phyloP scores from a whole-genome alignment of 2,329 filamentous ascomycete species.

The Alternaria tenuissima region DNA sequence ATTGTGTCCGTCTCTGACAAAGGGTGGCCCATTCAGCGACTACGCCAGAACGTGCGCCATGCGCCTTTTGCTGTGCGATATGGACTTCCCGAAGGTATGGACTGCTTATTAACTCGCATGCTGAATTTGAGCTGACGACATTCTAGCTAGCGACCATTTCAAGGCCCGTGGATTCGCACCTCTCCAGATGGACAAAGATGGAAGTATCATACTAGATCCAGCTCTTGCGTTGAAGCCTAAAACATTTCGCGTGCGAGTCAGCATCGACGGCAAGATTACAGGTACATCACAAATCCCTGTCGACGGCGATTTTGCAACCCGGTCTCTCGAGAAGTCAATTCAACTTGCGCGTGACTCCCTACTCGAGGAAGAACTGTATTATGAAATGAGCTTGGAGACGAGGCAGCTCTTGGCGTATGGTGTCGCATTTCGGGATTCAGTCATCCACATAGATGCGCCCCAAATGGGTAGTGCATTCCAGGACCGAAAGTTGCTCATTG shows the following conservation, averaged over 20 bases:
- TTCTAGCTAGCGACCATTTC: slow-evolving; percentile 62
- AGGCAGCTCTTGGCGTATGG: slow-evolving; percentile 75
- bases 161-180: slow-evolving; percentile 80
- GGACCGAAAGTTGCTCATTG: slow-evolving; percentile 70
- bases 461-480: slow-evolving; percentile 30
- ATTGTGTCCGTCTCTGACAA: slow-evolving; percentile 80
- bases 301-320: slow-evolving; percentile 52
- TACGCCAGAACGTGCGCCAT: slow-evolving; percentile 61
- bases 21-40: slow-evolving; percentile 76
- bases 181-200: slow-evolving; percentile 76
- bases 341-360: slow-evolving; percentile 79
- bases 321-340: slow-evolving; percentile 72
- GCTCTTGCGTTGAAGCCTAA: slow-evolving; percentile 64
- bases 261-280: slow-evolving; percentile 64
- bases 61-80: slow-evolving; percentile 87
- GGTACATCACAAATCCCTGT: slow-evolving; percentile 60
- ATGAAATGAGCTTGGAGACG: slow-evolving; percentile 85
- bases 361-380: slow-evolving; percentile 86
- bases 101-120: neutral
- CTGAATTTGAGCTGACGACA: slow-evolving; percentile 14
- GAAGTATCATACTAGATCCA: slow-evolving; percentile 76
- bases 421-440: slow-evolving; percentile 67
- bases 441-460: slow-evolving; percentile 47
- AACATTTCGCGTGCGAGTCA: slow-evolving; percentile 73
- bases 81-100: slow-evolving; percentile 79